Percentiles rank a stretch among this genome's conserved stretches.
These are phyloP conservation scores for Lipomyces starkeyi DNA, from an alignment of 805 yeast genomes.

Conservation along the genomic window DNA sequence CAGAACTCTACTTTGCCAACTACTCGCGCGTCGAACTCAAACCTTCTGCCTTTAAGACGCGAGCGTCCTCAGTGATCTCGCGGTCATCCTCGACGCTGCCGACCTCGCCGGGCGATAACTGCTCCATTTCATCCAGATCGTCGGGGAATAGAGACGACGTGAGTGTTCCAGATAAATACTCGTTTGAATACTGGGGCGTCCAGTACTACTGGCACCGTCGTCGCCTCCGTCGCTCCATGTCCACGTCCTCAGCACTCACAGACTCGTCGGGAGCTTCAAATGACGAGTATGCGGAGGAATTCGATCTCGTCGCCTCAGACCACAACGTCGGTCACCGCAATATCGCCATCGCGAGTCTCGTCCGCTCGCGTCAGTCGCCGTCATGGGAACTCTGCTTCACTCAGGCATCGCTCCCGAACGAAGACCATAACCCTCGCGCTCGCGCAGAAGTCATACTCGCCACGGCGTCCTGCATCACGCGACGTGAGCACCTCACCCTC, in stretches of 20 bases:
- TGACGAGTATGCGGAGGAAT: background rate
- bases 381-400: background rate
- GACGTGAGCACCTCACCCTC: background rate
- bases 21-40: constrained; percentile 7
- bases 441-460: constrained; percentile 2
- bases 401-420: background rate
- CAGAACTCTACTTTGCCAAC: background rate
- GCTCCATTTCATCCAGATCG: background rate
- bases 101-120: background rate
- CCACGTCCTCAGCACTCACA: background rate
- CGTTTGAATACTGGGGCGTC: constrained; percentile 16
- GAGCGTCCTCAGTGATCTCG: background rate
- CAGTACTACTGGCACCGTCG: constrained; percentile 3
- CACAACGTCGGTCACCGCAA: background rate
- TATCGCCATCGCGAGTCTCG: background rate
- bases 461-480: constrained; percentile 5
- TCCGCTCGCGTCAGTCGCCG: background rate
- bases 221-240: constrained; percentile 4
- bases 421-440: background rate
- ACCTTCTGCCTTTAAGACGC: constrained; percentile 5
- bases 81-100: constrained; percentile 3
- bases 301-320: background rate
- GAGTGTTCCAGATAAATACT: background rate
- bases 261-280: background rate
- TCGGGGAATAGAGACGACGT: background rate